Percentiles rank a stretch among this genome's conserved stretches.
Evolutionary conservation across 2,329 filamentous ascomycete genomes (phyloP).

Genomic region (Botrytis porri): DNA sequence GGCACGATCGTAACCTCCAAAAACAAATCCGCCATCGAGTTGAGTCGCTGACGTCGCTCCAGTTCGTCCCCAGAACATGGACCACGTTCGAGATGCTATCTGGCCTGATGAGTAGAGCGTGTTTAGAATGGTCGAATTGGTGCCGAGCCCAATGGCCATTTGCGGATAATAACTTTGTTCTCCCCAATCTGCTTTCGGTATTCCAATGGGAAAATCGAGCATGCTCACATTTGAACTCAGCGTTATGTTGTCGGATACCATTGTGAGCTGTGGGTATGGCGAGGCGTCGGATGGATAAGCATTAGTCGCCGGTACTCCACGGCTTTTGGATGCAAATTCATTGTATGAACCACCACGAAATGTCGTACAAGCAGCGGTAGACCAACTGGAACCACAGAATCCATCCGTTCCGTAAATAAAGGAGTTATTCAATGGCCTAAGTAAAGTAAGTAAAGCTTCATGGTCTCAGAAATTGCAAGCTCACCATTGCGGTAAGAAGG

Average conservation of each 20-base stretch:
- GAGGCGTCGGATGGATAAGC: neutral
- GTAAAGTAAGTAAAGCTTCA: neutral
- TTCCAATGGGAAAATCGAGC: neutral
- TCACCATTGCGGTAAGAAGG: neutral
- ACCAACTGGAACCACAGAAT: neutral
- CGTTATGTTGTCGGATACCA: neutral
- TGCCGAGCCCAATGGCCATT: constrained; percentile 14
- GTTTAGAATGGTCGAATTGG: constrained; percentile 8
- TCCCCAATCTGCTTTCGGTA: constrained; percentile 9
- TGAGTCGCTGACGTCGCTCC: constrained; percentile 1
- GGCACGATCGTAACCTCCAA: constrained; percentile 15
- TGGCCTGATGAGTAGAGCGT: neutral
- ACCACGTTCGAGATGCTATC: constrained; percentile 15
- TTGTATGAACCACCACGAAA: constrained; percentile 3
- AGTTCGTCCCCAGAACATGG: constrained; percentile 13
- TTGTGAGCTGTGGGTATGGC: neutral
- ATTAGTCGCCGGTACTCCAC: neutral
- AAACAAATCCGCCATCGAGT: neutral
- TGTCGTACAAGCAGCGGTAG: constrained; percentile 5
- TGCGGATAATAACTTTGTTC: constrained; percentile 16
- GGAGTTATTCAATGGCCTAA: constrained; percentile 12
- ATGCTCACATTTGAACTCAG: constrained; percentile 8
- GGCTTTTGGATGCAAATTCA: constrained; percentile 5
- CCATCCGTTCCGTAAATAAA: constrained; percentile 13
- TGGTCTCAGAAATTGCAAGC: neutral